Evolutionary conservation across 192 early-diverging fungal genomes (phyloP).

Genomic region (Dissophora ornata): DNA sequence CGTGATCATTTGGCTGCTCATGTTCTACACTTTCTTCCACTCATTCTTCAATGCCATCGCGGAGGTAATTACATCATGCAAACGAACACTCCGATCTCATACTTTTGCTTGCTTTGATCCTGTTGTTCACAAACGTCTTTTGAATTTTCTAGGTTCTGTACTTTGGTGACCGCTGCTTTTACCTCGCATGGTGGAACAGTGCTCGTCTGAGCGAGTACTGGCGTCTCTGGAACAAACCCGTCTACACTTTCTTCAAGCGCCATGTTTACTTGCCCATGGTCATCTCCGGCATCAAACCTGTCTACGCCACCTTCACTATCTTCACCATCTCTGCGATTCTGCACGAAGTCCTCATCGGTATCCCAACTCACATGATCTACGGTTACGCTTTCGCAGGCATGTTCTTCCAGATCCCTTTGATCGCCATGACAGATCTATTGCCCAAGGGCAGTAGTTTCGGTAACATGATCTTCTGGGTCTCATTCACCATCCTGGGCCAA

Average conservation of each 20-base stretch:
- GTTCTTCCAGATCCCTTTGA: conserved; percentile 82
- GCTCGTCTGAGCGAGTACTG: conserved; percentile 83
- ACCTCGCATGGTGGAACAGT: conserved; percentile 92
- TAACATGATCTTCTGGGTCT: conserved; percentile 85
- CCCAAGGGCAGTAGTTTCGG: conserved; percentile 75
- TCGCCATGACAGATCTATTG: conserved; percentile 73
- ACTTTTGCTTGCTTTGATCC: too few species aligned
- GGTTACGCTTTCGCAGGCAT: conserved; percentile 88
- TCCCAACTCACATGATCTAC: conserved; percentile 82
- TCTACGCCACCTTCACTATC: conserved; percentile 68
- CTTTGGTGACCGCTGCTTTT: conserved; percentile 91
- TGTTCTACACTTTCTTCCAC: conserved; percentile 90
- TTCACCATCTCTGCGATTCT: conserved; percentile 88
- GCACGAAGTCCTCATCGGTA: conserved; percentile 88
- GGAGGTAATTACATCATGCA: conserved; percentile 63
- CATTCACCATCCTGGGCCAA: conserved; percentile 84
- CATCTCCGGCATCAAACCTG: conserved; percentile 69
- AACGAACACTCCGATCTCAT: too few species aligned
- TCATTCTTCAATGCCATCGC: conserved; percentile 82
- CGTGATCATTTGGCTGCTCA: conserved; percentile 89
- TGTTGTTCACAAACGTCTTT: neutral
- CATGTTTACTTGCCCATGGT: conserved; percentile 88
- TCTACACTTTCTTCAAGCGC: conserved; percentile 88
- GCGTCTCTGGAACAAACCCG: conserved; percentile 92
- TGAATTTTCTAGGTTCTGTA: conserved; percentile 61